A percentile compares a stretch with the other conserved stretches of the same genome.
Evolutionary conservation across 306 rosid species (phyloP).

Genomic region (Vachellia collinsii): DNA sequence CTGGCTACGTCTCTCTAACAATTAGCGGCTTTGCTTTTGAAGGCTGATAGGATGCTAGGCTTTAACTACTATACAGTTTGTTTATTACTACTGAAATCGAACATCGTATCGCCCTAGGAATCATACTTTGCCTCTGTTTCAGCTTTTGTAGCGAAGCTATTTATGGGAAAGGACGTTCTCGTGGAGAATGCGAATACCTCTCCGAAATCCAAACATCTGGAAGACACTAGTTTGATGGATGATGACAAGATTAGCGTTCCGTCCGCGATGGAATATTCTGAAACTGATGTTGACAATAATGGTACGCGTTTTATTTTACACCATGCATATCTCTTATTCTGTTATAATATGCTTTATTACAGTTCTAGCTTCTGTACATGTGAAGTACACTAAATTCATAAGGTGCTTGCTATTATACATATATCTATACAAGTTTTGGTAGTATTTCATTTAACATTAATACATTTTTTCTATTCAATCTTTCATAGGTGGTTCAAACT

Average conservation of each 20-base stretch:
- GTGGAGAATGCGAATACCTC: constrained; percentile 30
- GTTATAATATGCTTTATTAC: constrained; percentile 5
- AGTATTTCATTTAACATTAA: neutral
- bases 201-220: constrained; percentile 27
- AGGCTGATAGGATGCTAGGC: neutral
- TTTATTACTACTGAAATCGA: neutral
- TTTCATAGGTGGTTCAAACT: neutral
- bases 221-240: constrained; percentile 31
- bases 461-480: constrained; percentile 1
- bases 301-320: constrained; percentile 35
- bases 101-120: neutral
- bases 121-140: constrained; percentile 29
- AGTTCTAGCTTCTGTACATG: constrained; percentile 5
- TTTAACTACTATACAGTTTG: neutral
- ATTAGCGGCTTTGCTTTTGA: neutral
- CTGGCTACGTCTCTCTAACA: neutral
- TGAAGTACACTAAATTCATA: neutral
- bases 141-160: constrained; percentile 52
- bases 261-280: constrained; percentile 27
- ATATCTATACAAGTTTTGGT: neutral
- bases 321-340: constrained; percentile 13
- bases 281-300: constrained; percentile 16
- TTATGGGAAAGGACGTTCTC: constrained; percentile 35
- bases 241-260: constrained; percentile 24
- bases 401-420: neutral